Conservation (phyloP, 2,329 filamentous ascomycete genomes). For the Colletotrichum spaethianum region DNA sequence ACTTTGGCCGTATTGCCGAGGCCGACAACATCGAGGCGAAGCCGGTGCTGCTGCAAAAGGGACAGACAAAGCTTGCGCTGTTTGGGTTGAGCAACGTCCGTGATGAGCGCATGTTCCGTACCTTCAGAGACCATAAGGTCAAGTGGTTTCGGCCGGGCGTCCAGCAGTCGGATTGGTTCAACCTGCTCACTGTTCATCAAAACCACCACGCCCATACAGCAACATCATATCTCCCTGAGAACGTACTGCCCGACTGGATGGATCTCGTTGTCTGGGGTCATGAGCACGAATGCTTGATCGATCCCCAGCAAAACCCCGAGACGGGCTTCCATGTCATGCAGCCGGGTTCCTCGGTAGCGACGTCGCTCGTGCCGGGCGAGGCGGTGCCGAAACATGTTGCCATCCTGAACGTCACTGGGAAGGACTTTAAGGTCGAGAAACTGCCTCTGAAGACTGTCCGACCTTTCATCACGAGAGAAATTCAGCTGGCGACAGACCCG, state of each 20-base stretch:
- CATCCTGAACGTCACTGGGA: constrained; percentile 86
- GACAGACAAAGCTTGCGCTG: constrained; percentile 89
- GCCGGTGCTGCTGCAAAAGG: constrained; percentile 93
- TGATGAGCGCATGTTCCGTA: constrained; percentile 94
- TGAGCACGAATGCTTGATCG: constrained; percentile 95
- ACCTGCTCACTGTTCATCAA: constrained; percentile 93
- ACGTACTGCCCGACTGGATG: constrained; percentile 90
- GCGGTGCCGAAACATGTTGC: constrained; percentile 92
- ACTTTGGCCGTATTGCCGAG: constrained; percentile 92
- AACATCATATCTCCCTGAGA: constrained; percentile 95
- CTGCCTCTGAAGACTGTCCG: constrained; percentile 90
- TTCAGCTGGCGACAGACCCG: constrained; percentile 82
- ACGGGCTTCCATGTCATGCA: constrained; percentile 97
- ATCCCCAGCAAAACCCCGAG: constrained; percentile 86
- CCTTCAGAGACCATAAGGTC: constrained; percentile 92
- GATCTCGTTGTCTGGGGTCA: constrained; percentile 97
- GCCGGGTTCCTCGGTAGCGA: constrained; percentile 95
- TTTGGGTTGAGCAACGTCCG: constrained; percentile 97
- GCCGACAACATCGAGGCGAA: constrained; percentile 95
- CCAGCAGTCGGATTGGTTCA: constrained; percentile 94
- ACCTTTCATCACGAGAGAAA: constrained; percentile 89
- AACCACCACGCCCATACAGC: constrained; percentile 94
- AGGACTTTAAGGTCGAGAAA: constrained; percentile 83
- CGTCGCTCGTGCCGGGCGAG: constrained; percentile 90
- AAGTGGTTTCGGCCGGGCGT: constrained; percentile 90